Evolutionary conservation across 192 early-diverging fungal species (phyloP), one percentile per base, ranked within the genome.

Genomic region (Polychytrium aggregatum): DNA sequence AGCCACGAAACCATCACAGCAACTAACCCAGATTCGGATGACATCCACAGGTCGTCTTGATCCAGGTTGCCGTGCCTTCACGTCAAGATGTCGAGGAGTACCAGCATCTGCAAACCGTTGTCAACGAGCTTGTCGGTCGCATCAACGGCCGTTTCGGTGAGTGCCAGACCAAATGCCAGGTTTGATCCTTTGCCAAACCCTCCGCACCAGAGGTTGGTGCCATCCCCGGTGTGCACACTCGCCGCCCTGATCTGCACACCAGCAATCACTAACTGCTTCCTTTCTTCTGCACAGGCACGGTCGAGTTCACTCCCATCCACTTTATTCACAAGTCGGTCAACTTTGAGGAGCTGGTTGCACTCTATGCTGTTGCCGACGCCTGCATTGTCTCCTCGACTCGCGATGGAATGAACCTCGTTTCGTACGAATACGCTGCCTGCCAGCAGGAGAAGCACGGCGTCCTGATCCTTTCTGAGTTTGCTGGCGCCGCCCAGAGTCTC

Each of bases 381-480:
- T 99, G 97, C 49, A 63, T 99, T 40, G 82, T 99, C 14, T 88
- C 93, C 26, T 96, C 92, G 36, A 99, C 97, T 5, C 81, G 97
- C 50, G 94, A 99, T 67, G 97, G 97, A 36, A 99, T 99, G 97
- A 99, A 99, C 63, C 64, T 99, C 39, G 97, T 92, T 2, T 93
- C 90, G 17, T 98, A 96, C 66, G 97, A 99, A 72, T 99, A 94
- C 53, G 91, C 97, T 52, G 86, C 90, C 11, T 84, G 82, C 50
- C 83, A 87, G 64, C 70, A 87, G 44, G 81, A 86, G 42, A 67
- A 69, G 7, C 90, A 98, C 64, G 97, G 97, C 59, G 95, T 95
- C 7, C 71, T 99, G 55, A 85, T 99, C 37, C 75, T 99, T 25
- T 85, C 81, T 26, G 97, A 99, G 63, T 99, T 99, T 77, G 91